Evolutionary conservation across 768 basidiomycete species (phyloP).

Genomic region (Suillus hirtellus): DNA sequence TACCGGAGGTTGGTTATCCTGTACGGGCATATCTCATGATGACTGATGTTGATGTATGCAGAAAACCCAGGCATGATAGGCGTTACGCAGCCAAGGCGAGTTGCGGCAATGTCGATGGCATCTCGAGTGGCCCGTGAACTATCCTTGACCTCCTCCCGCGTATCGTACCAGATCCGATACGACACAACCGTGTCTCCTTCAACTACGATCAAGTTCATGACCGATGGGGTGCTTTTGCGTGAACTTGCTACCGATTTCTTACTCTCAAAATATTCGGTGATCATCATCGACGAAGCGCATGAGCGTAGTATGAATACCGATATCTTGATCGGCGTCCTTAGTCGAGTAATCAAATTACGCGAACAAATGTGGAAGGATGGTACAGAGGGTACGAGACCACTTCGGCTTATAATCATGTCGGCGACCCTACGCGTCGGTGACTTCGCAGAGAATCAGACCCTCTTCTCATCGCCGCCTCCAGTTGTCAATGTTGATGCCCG

Average conservation of each 20-base stretch:
- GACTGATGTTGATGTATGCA: slow-evolving; percentile 31
- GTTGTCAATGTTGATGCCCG: slow-evolving; percentile 87
- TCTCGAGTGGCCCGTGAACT: slow-evolving; percentile 90
- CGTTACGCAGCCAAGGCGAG: slow-evolving; percentile 94
- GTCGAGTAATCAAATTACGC: slow-evolving; percentile 85
- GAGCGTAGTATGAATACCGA: slow-evolving; percentile 99
- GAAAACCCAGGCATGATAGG: slow-evolving; percentile 99
- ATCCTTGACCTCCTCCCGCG: slow-evolving; percentile 74
- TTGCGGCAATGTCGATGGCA: slow-evolving; percentile 97
- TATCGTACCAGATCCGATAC: slow-evolving; percentile 98
- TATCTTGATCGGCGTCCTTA: slow-evolving; percentile 95
- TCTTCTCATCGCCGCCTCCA: slow-evolving; percentile 87
- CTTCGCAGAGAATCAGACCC: slow-evolving; percentile 80
- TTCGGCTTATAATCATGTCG: slow-evolving; percentile 97
- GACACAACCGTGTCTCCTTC: slow-evolving; percentile 88
- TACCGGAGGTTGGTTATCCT: slow-evolving; percentile 62
- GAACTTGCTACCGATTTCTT: slow-evolving; percentile 92
- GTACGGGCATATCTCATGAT: not conserved
- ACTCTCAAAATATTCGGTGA: slow-evolving; percentile 90
- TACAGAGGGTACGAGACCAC: slow-evolving; percentile 74
- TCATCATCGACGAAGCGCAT: slow-evolving; percentile 97
- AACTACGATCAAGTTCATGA: slow-evolving; percentile 99
- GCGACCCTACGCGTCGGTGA: slow-evolving; percentile 93
- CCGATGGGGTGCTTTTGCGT: slow-evolving; percentile 93
- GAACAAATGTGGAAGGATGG: slow-evolving; percentile 87